Evolutionary conservation across 2,329 filamentous ascomycete genomes (phyloP).

Genomic region (Aspergillus amoenus): DNA sequence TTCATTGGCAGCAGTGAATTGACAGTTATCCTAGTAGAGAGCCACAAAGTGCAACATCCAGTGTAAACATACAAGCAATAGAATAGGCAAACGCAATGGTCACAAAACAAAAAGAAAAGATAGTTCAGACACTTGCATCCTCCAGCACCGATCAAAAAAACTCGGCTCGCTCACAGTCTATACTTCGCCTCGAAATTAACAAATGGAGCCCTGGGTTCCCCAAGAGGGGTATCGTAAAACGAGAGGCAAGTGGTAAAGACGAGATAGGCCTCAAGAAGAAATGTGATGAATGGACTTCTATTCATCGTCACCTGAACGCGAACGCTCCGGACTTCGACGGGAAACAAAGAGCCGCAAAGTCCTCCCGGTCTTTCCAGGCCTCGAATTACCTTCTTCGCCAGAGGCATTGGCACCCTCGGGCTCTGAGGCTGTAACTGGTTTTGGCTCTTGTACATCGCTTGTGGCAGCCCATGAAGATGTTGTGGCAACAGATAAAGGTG

Average conservation of each 20-base stretch:
- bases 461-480: slow-evolving; percentile 19
- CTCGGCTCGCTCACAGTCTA: background rate
- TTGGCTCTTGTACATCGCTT: background rate
- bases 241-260: background rate
- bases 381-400: slow-evolving; percentile 8
- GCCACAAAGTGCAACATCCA: background rate
- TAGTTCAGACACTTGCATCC: background rate
- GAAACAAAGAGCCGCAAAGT: slow-evolving; percentile 23
- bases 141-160: background rate
- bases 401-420: slow-evolving; percentile 8
- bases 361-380: slow-evolving; percentile 24
- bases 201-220: background rate
- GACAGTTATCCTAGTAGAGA: background rate
- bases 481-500: slow-evolving; percentile 23
- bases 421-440: background rate
- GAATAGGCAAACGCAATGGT: background rate
- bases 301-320: background rate
- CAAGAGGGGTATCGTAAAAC: background rate
- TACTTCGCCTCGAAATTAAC: background rate
- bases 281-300: background rate
- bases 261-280: background rate
- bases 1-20: background rate
- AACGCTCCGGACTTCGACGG: slow-evolving; percentile 13
- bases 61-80: background rate
- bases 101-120: background rate